These are phyloP conservation scores for Suillus ampliporus DNA, from an alignment of 768 basidiomycete genomes.

Conservation along the genomic window DNA sequence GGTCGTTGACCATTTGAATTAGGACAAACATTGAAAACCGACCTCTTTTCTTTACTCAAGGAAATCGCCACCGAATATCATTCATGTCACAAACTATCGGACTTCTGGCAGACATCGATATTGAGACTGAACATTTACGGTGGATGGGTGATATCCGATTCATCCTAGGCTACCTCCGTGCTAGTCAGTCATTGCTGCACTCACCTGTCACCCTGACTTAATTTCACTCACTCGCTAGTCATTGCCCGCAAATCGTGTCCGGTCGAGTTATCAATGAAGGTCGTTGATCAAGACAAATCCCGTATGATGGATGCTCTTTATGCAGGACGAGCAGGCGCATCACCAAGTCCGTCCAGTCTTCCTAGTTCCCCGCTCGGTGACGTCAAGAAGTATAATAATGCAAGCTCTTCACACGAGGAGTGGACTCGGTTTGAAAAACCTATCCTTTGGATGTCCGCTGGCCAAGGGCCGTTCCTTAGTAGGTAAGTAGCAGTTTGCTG, in stretches of 20 bases:
- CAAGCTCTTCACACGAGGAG: constrained; percentile 53
- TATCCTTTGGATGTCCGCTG: constrained; percentile 72
- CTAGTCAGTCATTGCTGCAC: constrained; percentile 49
- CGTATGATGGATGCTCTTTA: constrained; percentile 65
- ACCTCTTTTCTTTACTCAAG: constrained; percentile 79
- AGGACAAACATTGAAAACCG: constrained; percentile 78
- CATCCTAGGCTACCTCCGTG: constrained; percentile 70
- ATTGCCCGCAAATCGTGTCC: constrained; percentile 67
- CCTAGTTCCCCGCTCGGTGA: constrained; percentile 16
- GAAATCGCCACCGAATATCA: constrained; percentile 64
- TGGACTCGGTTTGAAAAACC: constrained; percentile 78
- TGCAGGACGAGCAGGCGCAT: constrained; percentile 39
- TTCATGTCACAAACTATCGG: constrained; percentile 88
- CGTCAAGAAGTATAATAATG: constrained; percentile 21
- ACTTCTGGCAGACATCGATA: constrained; percentile 84
- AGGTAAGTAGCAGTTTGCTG: constrained; percentile 44
- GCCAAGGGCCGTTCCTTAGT: constrained; percentile 78
- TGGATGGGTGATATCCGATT: constrained; percentile 91
- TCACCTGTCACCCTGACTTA: constrained; percentile 5
- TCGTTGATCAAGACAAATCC: constrained; percentile 70
- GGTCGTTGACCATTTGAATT: constrained; percentile 3
- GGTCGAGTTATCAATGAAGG: constrained; percentile 71
- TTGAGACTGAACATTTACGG: constrained; percentile 82
- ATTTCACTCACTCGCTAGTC: constrained; percentile 44
- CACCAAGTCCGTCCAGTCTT: constrained; percentile 13